Evolutionary conservation across 1,139 yeast species (phyloP), one percentile per base, ranked within the genome.

Genomic region (Lizanozyma gosingica): DNA sequence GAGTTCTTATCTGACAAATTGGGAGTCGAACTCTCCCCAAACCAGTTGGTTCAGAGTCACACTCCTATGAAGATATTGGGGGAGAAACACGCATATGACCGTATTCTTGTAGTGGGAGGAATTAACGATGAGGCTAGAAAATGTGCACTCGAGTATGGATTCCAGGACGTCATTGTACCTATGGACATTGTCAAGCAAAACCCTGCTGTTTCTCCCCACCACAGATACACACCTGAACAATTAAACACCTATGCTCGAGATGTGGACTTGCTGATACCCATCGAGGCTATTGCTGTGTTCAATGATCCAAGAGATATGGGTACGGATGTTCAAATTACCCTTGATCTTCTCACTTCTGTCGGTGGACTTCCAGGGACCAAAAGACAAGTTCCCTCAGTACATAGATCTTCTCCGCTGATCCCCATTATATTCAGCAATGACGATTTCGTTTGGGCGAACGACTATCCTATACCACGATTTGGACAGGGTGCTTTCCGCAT

Each of bases 221-320:
- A 83, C 49, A 65, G 75, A 46, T 78, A 62, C 55, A 60, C 74
- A 1, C 43, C 50, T 2, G 66, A 66, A 4, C 80, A 83, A 43
- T 52, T 83, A 14, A 56, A 60, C 14, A 50, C 63, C 18, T 71
- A 67, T 58, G 78, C 83, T 1, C 55, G 17, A 48, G 51, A 35
- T 45, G 44, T 27, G 61, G 60, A n/a, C 56, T 58, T 18, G 53
- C 55, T 14, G 60, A 64, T 65, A 40, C 77, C 78, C 14, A 71
- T 88, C 45, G 95, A 87, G 49, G 94, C 94, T 0, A 70, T 92
- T 1, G 63, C 92, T 47, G 90, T 88, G 36, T 88, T 90, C 60
- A 87, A 86, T 57, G 98, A 92, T 59, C 87, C 97, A 2, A 69
- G 95, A 43, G 97, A 92, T 55, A 73, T 88, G 80, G 90, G 87